A percentile compares a stretch with the other conserved stretches of the same genome.
Conservation (phyloP, 73 alveolate species). For the Durusdinium trenchii region DNA sequence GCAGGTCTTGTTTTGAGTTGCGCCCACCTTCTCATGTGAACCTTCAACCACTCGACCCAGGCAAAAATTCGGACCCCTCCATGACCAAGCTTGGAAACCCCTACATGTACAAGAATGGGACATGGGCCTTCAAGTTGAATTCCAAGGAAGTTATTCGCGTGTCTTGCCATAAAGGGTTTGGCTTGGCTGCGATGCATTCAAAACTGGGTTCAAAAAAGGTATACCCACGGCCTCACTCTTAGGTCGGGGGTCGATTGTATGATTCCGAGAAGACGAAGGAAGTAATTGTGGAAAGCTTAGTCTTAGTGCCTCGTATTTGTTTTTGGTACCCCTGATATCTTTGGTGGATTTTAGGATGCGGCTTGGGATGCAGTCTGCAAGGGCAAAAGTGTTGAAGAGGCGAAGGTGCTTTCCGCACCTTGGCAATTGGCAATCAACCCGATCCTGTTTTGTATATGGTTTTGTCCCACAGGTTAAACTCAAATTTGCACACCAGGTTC, state of each 20-base stretch:
- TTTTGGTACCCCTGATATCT: not conserved
- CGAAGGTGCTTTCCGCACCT: not conserved
- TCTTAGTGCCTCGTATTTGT: not conserved
- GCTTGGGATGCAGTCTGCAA: not conserved
- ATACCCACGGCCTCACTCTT: not conserved
- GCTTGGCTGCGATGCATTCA: not conserved
- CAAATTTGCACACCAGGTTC: no score
- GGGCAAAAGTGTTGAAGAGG: not conserved
- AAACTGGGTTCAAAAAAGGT: not conserved
- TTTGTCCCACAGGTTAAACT: no score
- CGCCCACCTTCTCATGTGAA: no score
- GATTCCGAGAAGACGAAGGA: not conserved
- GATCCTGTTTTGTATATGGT: not conserved
- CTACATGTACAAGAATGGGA: not conserved
- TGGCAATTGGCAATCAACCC: not conserved
- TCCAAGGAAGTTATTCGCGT: not conserved
- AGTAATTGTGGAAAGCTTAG: not conserved
- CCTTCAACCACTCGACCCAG: no score
- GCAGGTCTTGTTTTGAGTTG: no score
- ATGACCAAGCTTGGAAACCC: no score
- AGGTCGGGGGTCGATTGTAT: not conserved
- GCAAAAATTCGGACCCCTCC: no score
- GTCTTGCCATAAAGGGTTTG: not conserved
- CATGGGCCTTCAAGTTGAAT: slow-evolving; percentile 12
- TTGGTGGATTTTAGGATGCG: not conserved